Conservation (phyloP, 2,329 filamentous ascomycete genomes). For the Penicillium sumatraense region DNA sequence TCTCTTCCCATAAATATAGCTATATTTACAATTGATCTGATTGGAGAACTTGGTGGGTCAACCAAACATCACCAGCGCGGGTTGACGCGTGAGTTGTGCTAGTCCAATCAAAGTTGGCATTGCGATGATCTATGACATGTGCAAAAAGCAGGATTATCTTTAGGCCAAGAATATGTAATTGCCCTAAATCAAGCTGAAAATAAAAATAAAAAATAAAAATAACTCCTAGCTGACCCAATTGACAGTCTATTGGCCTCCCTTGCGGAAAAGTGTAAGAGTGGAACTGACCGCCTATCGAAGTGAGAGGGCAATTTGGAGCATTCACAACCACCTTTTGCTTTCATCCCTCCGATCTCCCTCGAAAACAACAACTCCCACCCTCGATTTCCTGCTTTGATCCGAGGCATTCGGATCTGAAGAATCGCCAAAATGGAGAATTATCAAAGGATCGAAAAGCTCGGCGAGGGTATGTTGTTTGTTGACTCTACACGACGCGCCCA, state of each 20-base stretch:
- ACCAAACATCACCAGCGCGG: neutral
- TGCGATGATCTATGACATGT: no score
- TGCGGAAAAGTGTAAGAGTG: neutral
- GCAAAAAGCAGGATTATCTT: no score
- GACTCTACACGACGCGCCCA: neutral
- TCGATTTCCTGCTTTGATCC: neutral
- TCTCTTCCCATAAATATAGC: no score
- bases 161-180: no score
- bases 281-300: neutral
- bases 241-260: neutral
- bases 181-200: neutral
- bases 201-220: neutral
- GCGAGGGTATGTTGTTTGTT: conserved; percentile 78
- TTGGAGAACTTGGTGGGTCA: neutral
- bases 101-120: neutral
- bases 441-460: conserved; percentile 94
- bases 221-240: neutral
- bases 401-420: no score
- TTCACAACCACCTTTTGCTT: neutral
- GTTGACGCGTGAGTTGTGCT: neutral
- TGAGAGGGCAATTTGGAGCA: neutral
- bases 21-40: no score
- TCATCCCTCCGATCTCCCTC: neutral
- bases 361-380: neutral
- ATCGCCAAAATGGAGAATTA: conserved; percentile 82